Conservation (phyloP, 164 flowering plant genomes). For the Tinospora cordifolia region DNA sequence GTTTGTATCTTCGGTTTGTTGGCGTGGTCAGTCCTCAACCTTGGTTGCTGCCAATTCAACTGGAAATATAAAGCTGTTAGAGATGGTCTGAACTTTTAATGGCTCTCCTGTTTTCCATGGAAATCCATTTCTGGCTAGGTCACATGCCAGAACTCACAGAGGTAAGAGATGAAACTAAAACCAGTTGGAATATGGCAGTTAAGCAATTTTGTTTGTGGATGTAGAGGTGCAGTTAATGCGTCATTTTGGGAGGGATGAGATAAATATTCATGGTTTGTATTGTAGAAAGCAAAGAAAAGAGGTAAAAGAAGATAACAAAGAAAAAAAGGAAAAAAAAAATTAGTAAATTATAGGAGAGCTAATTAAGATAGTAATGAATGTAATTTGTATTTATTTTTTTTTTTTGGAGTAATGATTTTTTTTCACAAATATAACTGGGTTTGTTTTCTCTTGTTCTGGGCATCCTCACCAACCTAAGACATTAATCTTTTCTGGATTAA, state of each 20-base stretch:
- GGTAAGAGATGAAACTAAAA: background rate
- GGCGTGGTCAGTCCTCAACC: constrained; percentile 86
- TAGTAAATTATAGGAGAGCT: background rate
- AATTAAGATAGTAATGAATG: background rate
- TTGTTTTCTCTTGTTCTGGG: too few relatives aligned
- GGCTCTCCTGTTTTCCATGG: background rate
- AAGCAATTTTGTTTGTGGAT: constrained; percentile 1
- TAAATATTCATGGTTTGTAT: background rate
- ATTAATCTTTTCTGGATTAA: too few relatives aligned
- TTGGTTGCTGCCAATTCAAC: constrained; percentile 86
- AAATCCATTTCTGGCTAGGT: constrained; percentile 3
- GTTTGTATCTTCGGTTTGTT: constrained; percentile 85
- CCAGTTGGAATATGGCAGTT: background rate
- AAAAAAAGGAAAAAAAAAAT: background rate
- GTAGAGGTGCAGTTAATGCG: background rate
- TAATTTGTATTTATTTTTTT: background rate
- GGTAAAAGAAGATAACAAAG: background rate
- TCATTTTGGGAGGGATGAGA: background rate
- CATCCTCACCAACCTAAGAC: too few relatives aligned
- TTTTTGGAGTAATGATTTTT: background rate
- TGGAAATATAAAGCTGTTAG: constrained; percentile 78
- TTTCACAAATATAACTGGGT: background rate
- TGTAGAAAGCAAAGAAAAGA: background rate
- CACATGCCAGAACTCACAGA: background rate
- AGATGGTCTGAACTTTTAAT: constrained; percentile 55